These are phyloP conservation scores for Trichaptum fuscoviolaceum DNA, from an alignment of 768 basidiomycete genomes.

Conservation along the genomic window DNA sequence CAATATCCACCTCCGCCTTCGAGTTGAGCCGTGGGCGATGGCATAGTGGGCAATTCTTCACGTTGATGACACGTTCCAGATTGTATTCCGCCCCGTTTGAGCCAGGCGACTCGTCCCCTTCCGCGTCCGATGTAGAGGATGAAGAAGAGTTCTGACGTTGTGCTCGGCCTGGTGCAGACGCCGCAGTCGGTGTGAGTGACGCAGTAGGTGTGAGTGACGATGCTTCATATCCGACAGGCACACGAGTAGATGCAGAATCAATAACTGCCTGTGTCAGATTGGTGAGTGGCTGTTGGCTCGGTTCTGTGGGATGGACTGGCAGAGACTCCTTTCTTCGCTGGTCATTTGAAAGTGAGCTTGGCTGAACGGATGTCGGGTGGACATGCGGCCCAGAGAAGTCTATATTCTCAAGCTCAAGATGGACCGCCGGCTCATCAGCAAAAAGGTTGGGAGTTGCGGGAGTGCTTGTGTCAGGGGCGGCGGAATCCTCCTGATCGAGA, in stretches of 20 bases:
- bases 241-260: slow-evolving; percentile 3
- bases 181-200: slow-evolving; percentile 1
- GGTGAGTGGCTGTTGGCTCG: slow-evolving; percentile 38
- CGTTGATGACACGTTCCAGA: slow-evolving; percentile 88
- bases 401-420: slow-evolving; percentile 42
- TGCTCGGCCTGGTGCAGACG: slow-evolving; percentile 12
- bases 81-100: slow-evolving; percentile 26
- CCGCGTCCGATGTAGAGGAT: slow-evolving; percentile 36
- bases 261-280: slow-evolving; percentile 22
- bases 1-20: slow-evolving; percentile 89
- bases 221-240: not conserved
- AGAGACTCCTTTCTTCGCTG: slow-evolving; percentile 9
- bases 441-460: slow-evolving; percentile 43
- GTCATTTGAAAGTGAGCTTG: slow-evolving; percentile 24
- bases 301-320: slow-evolving; percentile 36
- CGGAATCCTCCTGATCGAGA: slow-evolving; percentile 45
- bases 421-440: slow-evolving; percentile 2
- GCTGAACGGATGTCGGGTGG: slow-evolving; percentile 22
- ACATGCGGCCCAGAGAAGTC: slow-evolving; percentile 57
- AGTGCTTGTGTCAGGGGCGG: slow-evolving; percentile 40
- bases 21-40: slow-evolving; percentile 80
- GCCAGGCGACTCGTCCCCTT: slow-evolving; percentile 26
- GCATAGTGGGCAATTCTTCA: slow-evolving; percentile 91
- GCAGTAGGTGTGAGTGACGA: not conserved
- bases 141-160: slow-evolving; percentile 33